Base-by-base conservation (phyloP, 192 early-diverging fungal species). In the Physocladia obscura region DNA sequence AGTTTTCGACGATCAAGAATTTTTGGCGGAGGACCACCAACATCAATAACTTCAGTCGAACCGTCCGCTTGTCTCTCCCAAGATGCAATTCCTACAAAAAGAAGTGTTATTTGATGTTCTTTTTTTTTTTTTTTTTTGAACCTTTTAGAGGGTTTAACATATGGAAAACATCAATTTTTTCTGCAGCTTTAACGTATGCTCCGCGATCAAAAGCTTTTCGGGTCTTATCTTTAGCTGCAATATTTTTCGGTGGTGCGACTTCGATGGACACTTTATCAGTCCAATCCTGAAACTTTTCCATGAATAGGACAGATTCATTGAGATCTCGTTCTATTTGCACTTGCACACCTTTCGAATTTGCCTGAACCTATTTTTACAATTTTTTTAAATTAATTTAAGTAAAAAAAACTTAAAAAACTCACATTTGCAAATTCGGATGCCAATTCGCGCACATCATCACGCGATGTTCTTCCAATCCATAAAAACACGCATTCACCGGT, bases 281-380 rank as follows among this genome's bases (percentile, higher is more conserved):
- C 77, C 77, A 79, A 55, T 79, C 77, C 5, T 57, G 57, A 56
- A 79, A 79, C 57, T 57, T 54, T 27, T 79, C 77, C 36, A 65
- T 55, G 58, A 79, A 79, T 0, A 74, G 55, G 22, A 76, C 74
- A 38, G 68, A 34, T 59, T 79, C 77, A 22, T n/a, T 26, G 11
- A 50, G 49, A 24, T 79, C 77, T 4, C 60, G 38, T 62, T 79
- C 77, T 3, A 44, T 11, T 8, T 27, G 48, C 8, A 74, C 55
- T 31, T 35, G n/a, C 11, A 35, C 21, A 37, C 13, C 30, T 2
- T 19, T 37, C 26, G n/a, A 55, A 8, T 52, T 57, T 44, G 40
- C 40, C 40, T 13, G n/a, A n/a, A n/a, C 5, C 26, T 51, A 49
- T 11, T 27, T 49, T 11, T 15, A 54, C 6, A 27, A 58, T 19